Percentiles rank a stretch among this genome's conserved stretches.
phyloP scores from a whole-genome alignment of 2,329 filamentous ascomycete genomes.

The Albifimbria verrucaria region DNA sequence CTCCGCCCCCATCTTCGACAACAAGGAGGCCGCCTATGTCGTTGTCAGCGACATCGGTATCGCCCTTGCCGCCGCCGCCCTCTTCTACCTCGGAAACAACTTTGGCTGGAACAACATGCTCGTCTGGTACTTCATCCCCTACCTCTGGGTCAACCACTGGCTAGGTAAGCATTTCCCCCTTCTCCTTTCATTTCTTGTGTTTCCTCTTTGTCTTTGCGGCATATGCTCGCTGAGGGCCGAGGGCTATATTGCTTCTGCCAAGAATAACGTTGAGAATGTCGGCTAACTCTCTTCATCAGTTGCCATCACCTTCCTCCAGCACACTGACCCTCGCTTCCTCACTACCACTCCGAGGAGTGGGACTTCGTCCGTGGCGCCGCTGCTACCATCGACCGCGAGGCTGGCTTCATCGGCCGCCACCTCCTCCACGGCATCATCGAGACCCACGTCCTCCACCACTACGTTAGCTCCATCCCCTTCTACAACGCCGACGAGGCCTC shows the following conservation, averaged over 20 bases:
- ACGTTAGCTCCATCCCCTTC: constrained; percentile 92
- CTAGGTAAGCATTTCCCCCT: constrained; percentile 75
- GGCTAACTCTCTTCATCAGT: constrained; percentile 50
- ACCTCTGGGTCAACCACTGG: constrained; percentile 99
- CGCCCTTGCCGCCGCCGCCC: constrained; percentile 54
- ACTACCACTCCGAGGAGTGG: constrained; percentile 86
- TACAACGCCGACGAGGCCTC: constrained; percentile 94
- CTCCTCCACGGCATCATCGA: constrained; percentile 95
- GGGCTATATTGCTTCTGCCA: not conserved
- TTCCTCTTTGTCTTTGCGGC: not conserved
- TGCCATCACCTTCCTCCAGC: constrained; percentile 95
- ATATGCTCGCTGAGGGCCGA: not conserved
- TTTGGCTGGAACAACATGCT: constrained; percentile 84
- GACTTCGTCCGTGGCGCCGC: constrained; percentile 91
- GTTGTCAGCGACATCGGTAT: constrained; percentile 82
- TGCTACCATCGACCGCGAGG: constrained; percentile 94
- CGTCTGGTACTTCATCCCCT: constrained; percentile 94
- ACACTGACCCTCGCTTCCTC: constrained; percentile 92
- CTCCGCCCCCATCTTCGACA: constrained; percentile 83
- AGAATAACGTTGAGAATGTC: not conserved
- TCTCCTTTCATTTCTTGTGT: not conserved
- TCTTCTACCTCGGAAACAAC: constrained; percentile 68
- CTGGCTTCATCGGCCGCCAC: constrained; percentile 89
- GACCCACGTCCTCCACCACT: constrained; percentile 97
- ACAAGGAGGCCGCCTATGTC: constrained; percentile 85